These are phyloP conservation scores for Pseudophaeomoniella oleicola DNA, from an alignment of 2,329 filamentous ascomycete species.

Conservation along the genomic window DNA sequence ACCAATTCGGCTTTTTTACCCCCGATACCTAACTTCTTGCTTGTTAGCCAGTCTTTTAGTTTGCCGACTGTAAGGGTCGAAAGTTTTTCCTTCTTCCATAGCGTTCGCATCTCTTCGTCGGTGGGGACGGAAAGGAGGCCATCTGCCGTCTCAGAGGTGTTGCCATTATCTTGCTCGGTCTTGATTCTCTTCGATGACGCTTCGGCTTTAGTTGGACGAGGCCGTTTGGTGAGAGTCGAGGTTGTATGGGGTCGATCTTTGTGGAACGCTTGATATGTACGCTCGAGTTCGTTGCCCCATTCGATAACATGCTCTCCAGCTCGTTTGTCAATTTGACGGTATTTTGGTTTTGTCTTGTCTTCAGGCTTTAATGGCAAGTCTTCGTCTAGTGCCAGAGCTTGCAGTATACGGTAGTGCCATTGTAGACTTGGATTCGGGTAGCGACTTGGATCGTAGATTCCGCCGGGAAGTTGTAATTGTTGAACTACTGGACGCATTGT, in stretches of 20 bases:
- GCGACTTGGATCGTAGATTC: conserved; percentile 65
- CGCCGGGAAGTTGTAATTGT: conserved; percentile 78
- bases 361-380: conserved; percentile 61
- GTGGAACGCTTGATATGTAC: conserved; percentile 34
- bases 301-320: conserved; percentile 64
- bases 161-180: conserved; percentile 14
- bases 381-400: conserved; percentile 81
- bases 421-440: conserved; percentile 89
- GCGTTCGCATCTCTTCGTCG: conserved; percentile 24
- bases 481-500: conserved; percentile 71
- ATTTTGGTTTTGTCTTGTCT: conserved; percentile 74
- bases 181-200: conserved; percentile 32
- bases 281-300: conserved; percentile 57
- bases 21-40: conserved; percentile 24
- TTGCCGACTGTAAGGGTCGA: conserved; percentile 31
- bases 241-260: conserved; percentile 24
- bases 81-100: conserved; percentile 27
- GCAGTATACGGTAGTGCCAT: conserved; percentile 93
- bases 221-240: conserved; percentile 33
- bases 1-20: conserved; percentile 37
- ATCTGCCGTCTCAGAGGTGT: no score
- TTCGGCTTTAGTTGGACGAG: conserved; percentile 11
- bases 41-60: conserved; percentile 31
- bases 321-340: conserved; percentile 77
- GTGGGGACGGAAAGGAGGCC: conserved; percentile 4